Percentiles rank a stretch among this genome's conserved stretches.
These are phyloP conservation scores for Plectosphaerella sp. DNA, from an alignment of 2,329 filamentous ascomycete genomes.

Conservation along the genomic window DNA sequence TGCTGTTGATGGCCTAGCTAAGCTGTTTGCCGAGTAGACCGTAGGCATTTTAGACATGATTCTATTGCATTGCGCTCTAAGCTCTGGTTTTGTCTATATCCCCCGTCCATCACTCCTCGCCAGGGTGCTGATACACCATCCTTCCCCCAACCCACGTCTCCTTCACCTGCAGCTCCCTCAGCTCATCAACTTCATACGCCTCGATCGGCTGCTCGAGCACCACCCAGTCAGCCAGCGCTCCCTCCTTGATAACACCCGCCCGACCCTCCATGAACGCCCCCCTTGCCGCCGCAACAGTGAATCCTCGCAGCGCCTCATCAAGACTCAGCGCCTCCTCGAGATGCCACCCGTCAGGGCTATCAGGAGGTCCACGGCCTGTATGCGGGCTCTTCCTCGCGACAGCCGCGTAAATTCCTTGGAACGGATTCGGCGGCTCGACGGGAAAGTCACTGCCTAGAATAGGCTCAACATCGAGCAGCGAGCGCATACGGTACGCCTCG, in stretches of 20 bases:
- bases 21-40: slow-evolving; percentile 28
- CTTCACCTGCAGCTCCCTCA: slow-evolving; percentile 50
- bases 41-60: not conserved
- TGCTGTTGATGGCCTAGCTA: slow-evolving; percentile 38
- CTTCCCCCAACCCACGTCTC: slow-evolving; percentile 67
- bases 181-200: slow-evolving; percentile 39
- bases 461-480: slow-evolving; percentile 47
- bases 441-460: slow-evolving; percentile 68
- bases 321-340: slow-evolving; percentile 53
- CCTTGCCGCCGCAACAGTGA: slow-evolving; percentile 10
- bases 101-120: not conserved
- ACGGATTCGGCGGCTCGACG: slow-evolving; percentile 64
- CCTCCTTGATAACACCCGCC: slow-evolving; percentile 55
- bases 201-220: slow-evolving; percentile 57
- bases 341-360: slow-evolving; percentile 52
- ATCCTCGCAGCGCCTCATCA: slow-evolving; percentile 47
- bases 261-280: slow-evolving; percentile 48
- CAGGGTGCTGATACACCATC: slow-evolving; percentile 33
- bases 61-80: not conserved
- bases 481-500: slow-evolving; percentile 64
- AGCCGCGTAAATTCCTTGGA: slow-evolving; percentile 66
- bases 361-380: slow-evolving; percentile 45
- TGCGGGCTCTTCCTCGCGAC: slow-evolving; percentile 56
- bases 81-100: not conserved
- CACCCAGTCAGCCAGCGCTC: slow-evolving; percentile 65